Evolutionary conservation across 495 filamentous ascomycete genomes (phyloP), one percentile per base, ranked within the genome.

Genomic region (Trypethelium eluteriae): DNA sequence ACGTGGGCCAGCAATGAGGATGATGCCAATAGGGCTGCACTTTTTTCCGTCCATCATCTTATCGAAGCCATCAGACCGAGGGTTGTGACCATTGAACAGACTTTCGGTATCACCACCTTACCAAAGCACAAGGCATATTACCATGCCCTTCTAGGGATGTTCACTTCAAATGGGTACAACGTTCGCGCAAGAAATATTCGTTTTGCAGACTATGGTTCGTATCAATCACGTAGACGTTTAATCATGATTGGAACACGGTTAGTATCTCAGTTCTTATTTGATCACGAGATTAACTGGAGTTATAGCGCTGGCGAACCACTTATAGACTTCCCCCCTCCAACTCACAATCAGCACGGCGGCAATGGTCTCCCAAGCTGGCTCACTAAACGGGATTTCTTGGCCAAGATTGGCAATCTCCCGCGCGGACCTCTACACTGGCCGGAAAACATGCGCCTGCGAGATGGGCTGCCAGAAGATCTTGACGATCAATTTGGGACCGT

Each of bases 71-170:
- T 80, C 0, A 85, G 80, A 3, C 91, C 93, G 0, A 81, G 92
- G 0, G 67, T 96, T 0, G 84, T 90, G 2, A 98, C 92, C 0
- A 77, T 97, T 11, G 94, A 98, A 69, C 89, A 97, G 68, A 96
- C 93, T 0, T 85, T 83, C 57, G 92, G 0, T 70, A 87, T 7
- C 67, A 81, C 2, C 76, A 84, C 38, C 70, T 80, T 2, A 74
- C 11, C 32, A 5, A 18, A 68, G n/a, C 80, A 82, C 38, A 65
- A 77, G 0, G 79, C 74, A 0, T 83, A 80, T 62, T 89, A 94
- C 66, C 78, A 83, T 36, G 77, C 80, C 0, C 71, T 96, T 2
- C 76, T 96, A 2, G 72, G 80, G 47, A 83, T 86, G 36, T 87
- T 96, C 59, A 83, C 87, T 2, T 75, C 81, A 1, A 72, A 81